These are phyloP conservation scores for Irpex lacteus DNA, from an alignment of 1,284 basidiomycete species.

Conservation along the genomic window DNA sequence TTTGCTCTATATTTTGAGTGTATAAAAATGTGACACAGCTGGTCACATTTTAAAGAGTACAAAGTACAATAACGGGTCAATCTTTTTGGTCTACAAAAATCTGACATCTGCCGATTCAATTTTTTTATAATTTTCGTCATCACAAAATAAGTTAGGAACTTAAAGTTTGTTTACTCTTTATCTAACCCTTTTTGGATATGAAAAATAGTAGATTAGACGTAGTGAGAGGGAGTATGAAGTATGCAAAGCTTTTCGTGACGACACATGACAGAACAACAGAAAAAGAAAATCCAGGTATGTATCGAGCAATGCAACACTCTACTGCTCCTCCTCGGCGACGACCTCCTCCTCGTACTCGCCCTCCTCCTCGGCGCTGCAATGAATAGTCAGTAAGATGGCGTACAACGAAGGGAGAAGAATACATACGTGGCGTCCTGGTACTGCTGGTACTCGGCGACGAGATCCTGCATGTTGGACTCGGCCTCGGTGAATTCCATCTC, in stretches of 20 bases:
- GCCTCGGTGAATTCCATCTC: conserved; percentile 98
- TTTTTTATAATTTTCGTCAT: too few relatives aligned
- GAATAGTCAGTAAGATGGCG: neutral
- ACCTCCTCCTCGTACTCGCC: conserved; percentile 80
- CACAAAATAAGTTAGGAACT: too few relatives aligned
- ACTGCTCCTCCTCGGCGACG: conserved; percentile 50
- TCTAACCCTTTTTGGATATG: too few relatives aligned
- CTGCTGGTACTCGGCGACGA: conserved; percentile 93
- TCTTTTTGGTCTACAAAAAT: too few relatives aligned
- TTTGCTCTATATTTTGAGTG: too few relatives aligned
- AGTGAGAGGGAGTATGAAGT: conserved; percentile 31
- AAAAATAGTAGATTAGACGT: too few relatives aligned
- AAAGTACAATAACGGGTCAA: too few relatives aligned
- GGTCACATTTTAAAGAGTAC: too few relatives aligned
- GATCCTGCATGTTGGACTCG: conserved; percentile 95
- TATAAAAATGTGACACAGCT: too few relatives aligned
- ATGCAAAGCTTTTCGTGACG: conserved; percentile 26
- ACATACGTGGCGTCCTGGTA: conserved; percentile 93
- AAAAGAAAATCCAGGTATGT: conserved; percentile 13
- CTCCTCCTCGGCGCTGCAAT: conserved; percentile 69
- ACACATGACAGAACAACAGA: conserved; percentile 17
- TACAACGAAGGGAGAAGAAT: neutral
- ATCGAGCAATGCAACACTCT: conserved; percentile 27
- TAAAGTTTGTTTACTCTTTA: too few relatives aligned
- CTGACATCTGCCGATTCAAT: too few relatives aligned